Evolutionary conservation across 129 eudicot genomes (phyloP).

Genomic region (Erigeron canadensis): DNA sequence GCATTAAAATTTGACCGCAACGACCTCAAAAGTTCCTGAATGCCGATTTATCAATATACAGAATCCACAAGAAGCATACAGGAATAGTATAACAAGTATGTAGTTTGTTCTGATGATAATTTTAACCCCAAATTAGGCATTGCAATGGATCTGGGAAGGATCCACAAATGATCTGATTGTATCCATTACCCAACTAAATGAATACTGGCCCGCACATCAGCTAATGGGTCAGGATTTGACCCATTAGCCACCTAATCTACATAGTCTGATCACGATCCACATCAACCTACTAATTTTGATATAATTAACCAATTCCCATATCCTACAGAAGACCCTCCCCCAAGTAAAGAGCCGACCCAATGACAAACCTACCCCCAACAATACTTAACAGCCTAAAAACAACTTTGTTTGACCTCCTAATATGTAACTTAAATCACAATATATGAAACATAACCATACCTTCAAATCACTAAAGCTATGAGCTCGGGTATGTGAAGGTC

Average conservation of each 20-base stretch:
- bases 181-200: too few species aligned
- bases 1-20: slow-evolving; percentile 70
- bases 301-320: too few species aligned
- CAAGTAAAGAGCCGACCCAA: too few species aligned
- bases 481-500: slow-evolving; percentile 53
- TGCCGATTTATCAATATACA: slow-evolving; percentile 17
- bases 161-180: too few species aligned
- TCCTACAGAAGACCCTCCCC: too few species aligned
- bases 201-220: too few species aligned
- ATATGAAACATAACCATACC: slow-evolving; percentile 36
- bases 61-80: slow-evolving; percentile 13
- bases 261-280: too few species aligned
- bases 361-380: not conserved
- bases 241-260: too few species aligned
- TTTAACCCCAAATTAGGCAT: not conserved
- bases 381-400: slow-evolving; percentile 4
- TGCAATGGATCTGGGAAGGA: too few species aligned
- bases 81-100: not conserved
- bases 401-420: slow-evolving; percentile 1
- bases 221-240: too few species aligned
- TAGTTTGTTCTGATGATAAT: not conserved
- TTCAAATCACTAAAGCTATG: slow-evolving; percentile 75
- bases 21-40: slow-evolving; percentile 76
- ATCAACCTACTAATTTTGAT: too few species aligned
- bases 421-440: not conserved